These are phyloP conservation scores for Aspergillus ruber DNA, from an alignment of 2,329 filamentous ascomycete species.

Conservation along the genomic window DNA sequence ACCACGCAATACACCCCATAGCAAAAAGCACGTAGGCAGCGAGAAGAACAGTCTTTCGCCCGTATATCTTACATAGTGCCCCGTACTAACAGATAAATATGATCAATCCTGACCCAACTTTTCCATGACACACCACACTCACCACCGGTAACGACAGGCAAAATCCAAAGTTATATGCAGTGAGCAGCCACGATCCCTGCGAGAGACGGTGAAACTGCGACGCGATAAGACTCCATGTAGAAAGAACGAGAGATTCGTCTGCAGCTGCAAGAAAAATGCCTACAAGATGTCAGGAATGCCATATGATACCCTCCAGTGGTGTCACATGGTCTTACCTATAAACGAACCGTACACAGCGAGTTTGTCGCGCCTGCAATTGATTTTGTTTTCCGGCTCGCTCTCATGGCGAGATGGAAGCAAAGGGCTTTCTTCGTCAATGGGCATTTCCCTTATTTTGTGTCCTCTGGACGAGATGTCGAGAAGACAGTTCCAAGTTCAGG, in stretches of 20 bases:
- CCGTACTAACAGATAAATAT: not conserved
- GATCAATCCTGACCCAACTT: not conserved
- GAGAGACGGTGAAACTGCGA: constrained; percentile 38
- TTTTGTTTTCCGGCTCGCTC: too few relatives aligned
- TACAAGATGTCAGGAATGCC: constrained; percentile 4
- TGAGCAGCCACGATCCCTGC: constrained; percentile 38
- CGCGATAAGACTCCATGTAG: constrained; percentile 51
- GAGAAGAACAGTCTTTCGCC: not conserved
- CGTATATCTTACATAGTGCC: not conserved
- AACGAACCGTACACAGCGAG: too few relatives aligned
- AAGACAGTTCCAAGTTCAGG: too few relatives aligned
- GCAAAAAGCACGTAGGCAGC: not conserved
- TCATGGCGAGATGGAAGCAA: too few relatives aligned
- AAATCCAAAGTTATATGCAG: constrained; percentile 35
- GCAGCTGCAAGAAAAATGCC: constrained; percentile 57
- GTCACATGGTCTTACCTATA: too few relatives aligned
- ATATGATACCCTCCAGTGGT: too few relatives aligned
- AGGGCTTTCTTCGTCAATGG: too few relatives aligned
- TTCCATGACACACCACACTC: not conserved
- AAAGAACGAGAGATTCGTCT: constrained; percentile 56
- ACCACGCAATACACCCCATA: not conserved
- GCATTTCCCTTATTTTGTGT: too few relatives aligned
- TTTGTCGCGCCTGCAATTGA: too few relatives aligned
- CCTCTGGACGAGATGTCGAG: too few relatives aligned
- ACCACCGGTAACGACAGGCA: constrained; percentile 32